These are phyloP conservation scores for Lactuca saligna DNA, from an alignment of 129 eudicot species.

Conservation along the genomic window DNA sequence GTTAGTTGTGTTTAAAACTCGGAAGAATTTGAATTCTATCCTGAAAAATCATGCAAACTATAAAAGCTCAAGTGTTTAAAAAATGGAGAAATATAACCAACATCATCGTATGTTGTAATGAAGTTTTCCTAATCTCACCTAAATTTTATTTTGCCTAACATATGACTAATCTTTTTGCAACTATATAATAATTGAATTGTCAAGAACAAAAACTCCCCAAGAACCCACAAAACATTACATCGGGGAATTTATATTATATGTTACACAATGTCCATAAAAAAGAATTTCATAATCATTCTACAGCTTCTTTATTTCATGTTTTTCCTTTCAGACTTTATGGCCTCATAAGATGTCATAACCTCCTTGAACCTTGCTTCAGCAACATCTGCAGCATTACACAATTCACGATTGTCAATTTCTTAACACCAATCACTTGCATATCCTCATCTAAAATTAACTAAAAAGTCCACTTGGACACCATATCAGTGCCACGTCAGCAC, in stretches of 20 bases:
- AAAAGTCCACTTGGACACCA: not conserved
- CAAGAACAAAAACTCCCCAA: not conserved
- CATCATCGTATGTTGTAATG: not conserved
- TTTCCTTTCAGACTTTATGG: constrained; percentile 81
- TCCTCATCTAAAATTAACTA: not conserved
- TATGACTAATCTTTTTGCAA: not conserved
- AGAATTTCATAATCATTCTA: not conserved
- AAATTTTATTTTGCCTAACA: not conserved
- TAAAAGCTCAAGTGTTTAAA: not conserved
- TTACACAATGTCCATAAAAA: not conserved
- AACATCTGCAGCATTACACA: constrained; percentile 56
- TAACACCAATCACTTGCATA: not conserved
- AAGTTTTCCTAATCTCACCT: not conserved
- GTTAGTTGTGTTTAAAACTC: too few relatives aligned
- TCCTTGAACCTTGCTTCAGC: constrained; percentile 97
- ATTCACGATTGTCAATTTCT: constrained; percentile 5
- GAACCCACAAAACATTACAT: not conserved
- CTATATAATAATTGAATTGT: not conserved
- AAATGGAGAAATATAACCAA: not conserved
- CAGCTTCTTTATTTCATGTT: constrained; percentile 35
- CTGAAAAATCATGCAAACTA: too few relatives aligned
- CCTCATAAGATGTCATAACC: constrained; percentile 90
- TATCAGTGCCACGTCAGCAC: too few relatives aligned
- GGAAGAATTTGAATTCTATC: too few relatives aligned
- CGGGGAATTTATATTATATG: not conserved